Conservation (phyloP, 139 green algal genomes). For the Picochlorum sp. region DNA sequence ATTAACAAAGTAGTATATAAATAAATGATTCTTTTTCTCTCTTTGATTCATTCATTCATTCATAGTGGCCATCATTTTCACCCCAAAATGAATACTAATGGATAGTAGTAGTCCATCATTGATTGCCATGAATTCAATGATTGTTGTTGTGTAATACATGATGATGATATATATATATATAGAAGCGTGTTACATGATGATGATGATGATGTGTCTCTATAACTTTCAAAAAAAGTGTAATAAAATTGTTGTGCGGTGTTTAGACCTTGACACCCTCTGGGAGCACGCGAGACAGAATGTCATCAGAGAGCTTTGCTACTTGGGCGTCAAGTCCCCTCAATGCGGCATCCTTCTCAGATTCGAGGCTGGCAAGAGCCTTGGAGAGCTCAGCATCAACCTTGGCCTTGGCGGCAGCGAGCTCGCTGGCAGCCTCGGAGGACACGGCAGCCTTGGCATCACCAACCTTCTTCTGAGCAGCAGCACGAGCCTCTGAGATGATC, state of each 20-base stretch:
- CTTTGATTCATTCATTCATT: neutral
- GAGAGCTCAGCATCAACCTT: conserved; percentile 55
- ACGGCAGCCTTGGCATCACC: conserved; percentile 31
- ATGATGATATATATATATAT: too few species aligned
- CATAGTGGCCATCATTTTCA: too few species aligned
- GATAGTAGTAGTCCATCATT: too few species aligned
- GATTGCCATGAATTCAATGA: neutral
- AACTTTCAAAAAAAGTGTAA: too few species aligned
- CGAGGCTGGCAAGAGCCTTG: conserved; percentile 43
- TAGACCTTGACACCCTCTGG: conserved; percentile 67
- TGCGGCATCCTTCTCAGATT: conserved; percentile 63
- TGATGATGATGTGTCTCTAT: too few species aligned
- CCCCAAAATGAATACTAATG: too few species aligned
- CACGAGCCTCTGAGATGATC: conserved; percentile 33
- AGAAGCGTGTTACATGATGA: too few species aligned
- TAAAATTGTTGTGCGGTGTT: conserved; percentile 14
- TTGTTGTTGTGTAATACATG: neutral
- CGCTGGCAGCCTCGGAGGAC: conserved; percentile 30
- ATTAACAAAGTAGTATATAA: conserved; percentile 41
- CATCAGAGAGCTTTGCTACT: conserved; percentile 66
- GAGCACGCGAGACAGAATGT: conserved; percentile 73
- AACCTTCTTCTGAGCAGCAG: conserved; percentile 35
- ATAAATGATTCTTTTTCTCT: conserved; percentile 4
- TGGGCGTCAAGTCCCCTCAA: conserved; percentile 61
- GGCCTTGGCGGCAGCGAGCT: conserved; percentile 38